Evolutionary conservation across 805 yeast genomes (phyloP), one percentile per base, ranked within the genome.

Genomic region (Scheffersomyces coipomensis): DNA sequence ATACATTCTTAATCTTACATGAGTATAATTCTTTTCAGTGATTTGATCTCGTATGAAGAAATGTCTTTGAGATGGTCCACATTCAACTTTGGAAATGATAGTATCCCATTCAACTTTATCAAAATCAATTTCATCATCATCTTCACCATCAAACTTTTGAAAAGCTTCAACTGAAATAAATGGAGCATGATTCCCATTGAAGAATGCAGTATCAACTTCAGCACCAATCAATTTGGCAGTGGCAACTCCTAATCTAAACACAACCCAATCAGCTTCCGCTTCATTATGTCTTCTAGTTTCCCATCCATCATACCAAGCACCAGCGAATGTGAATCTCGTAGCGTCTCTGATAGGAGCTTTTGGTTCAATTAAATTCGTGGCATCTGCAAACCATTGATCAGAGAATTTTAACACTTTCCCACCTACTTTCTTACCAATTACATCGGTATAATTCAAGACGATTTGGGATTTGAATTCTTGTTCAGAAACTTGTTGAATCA

Each of bases 261-360:
- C 70, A 15, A 87, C 97, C 88, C 93, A 91, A 58, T 91, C 99
- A 30, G 85, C 85, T 39, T 79, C 88, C 39, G 72, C 86, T 1
- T 79, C 66, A 62, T 91, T 91, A 71, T 91, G 99, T 64, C 99
- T 77, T 59, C 97, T 76, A 10, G 98, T 91, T 64, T 91, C 98
- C 98, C 98, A 91, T 17, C 99, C 99, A 51, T 91, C 99, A 58
- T 88, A 91, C 97, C 97, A 91, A 3, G 96, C 96, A 37, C 98
- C 98, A 3, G 90, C 78, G 43, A 77, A 85, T 2, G 83, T 79
- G 61, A 88, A 90, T 52, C 77, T 74, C 21, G 89, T 84, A 9
- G 85, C 83, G 52, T 88, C 95, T 55, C 95, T 72, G 41, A 88
- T 76, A 2, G 97, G 96, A 3, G 83, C 75, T 33, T 73, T 75